Evolutionary conservation across 2,329 filamentous ascomycete species (phyloP).

Genomic region (Tolypocladium amazonense): DNA sequence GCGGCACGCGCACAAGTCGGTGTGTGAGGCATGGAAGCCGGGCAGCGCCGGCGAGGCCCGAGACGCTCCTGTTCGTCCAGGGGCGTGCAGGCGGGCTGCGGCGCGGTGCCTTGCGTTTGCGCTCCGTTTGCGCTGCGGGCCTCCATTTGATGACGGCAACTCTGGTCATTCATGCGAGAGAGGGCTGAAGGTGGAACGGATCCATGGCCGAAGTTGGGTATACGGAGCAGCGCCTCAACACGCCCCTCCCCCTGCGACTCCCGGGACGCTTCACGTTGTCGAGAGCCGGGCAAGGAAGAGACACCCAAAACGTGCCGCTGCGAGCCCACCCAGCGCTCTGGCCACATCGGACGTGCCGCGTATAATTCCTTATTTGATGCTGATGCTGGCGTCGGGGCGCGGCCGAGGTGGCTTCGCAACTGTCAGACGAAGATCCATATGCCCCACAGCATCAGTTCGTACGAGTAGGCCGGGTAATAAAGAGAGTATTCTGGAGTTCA

Average conservation of each 20-base stretch:
- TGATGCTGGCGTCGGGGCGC: not conserved
- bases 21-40: not conserved
- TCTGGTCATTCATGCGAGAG: not conserved
- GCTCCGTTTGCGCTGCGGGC: not conserved
- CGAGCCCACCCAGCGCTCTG: not conserved
- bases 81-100: conserved; percentile 4
- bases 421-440: not conserved
- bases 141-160: not conserved
- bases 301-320: not conserved
- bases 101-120: not conserved
- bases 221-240: not conserved
- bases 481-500: too few species aligned
- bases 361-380: conserved; percentile 2
- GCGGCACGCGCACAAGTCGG: not conserved
- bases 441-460: not conserved
- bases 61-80: conserved; percentile 5
- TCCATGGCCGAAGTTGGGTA: not conserved
- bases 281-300: not conserved
- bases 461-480: too few species aligned
- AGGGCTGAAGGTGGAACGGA: not conserved
- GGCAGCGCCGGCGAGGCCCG: not conserved
- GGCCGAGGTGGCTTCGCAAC: not conserved
- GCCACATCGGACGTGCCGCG: conserved; percentile 4
- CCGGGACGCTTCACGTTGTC: not conserved
- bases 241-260: not conserved